Percentiles rank a stretch among this genome's conserved stretches.
Conservation (phyloP, 257 asterid species). For the Jasminum sambac region DNA sequence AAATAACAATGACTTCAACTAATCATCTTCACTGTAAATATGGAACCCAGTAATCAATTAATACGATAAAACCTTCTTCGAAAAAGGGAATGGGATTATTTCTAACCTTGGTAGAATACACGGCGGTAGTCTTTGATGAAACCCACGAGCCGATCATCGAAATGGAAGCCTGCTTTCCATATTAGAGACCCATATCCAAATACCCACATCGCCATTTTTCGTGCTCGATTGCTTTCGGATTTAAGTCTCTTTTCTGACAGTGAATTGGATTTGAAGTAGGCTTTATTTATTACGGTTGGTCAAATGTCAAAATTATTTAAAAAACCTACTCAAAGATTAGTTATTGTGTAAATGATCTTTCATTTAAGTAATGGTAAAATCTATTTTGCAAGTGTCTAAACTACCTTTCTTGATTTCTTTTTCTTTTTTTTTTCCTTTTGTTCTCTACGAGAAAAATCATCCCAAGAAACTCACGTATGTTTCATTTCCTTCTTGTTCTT, state of each 20-base stretch:
- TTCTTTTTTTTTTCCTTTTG: too few relatives aligned
- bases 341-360: too few relatives aligned
- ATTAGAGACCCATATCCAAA: conserved; percentile 96
- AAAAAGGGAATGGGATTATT: background rate
- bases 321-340: too few relatives aligned
- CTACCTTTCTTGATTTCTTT: too few relatives aligned
- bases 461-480: too few relatives aligned
- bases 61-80: background rate
- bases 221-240: background rate
- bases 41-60: background rate
- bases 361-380: too few relatives aligned
- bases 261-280: background rate
- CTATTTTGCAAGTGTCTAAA: too few relatives aligned
- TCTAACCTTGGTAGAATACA: conserved; percentile 85
- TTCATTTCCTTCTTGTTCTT: too few relatives aligned
- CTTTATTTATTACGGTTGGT: too few relatives aligned
- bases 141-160: conserved; percentile 80
- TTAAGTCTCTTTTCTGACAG: background rate
- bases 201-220: conserved; percentile 85
- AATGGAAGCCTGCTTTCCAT: conserved; percentile 85
- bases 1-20: too few relatives aligned
- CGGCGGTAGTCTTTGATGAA: conserved; percentile 86
- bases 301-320: too few relatives aligned
- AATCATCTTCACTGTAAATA: background rate
- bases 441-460: too few relatives aligned